These are phyloP conservation scores for Thyridium curvatum DNA, from an alignment of 2,329 filamentous ascomycete species.

Conservation along the genomic window DNA sequence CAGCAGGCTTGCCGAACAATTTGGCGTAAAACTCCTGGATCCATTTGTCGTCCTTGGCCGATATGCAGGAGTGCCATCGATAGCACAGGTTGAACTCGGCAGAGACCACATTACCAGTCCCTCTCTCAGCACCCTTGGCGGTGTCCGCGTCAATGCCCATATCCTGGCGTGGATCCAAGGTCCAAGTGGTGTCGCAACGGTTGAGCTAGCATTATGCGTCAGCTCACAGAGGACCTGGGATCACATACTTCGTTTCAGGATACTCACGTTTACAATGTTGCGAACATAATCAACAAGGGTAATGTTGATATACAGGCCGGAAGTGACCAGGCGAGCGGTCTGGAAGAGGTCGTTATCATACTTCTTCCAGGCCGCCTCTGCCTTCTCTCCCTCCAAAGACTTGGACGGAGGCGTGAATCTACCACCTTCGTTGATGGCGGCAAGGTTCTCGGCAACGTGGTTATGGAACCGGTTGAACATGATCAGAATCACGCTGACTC, in stretches of 20 bases:
- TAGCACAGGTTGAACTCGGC: conserved; percentile 88
- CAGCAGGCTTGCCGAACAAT: conserved; percentile 54
- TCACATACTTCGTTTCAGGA: conserved; percentile 11
- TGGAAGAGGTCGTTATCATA: conserved; percentile 76
- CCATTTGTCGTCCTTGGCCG: conserved; percentile 72
- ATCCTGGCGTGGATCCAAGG: conserved; percentile 68
- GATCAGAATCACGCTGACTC: conserved; percentile 63
- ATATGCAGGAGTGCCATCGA: conserved; percentile 79
- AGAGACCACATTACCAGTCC: conserved; percentile 76
- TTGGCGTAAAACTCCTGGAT: conserved; percentile 62
- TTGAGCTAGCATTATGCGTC: conserved; percentile 37
- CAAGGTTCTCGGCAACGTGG: conserved; percentile 71
- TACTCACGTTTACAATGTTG: conserved; percentile 57
- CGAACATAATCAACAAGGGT: conserved; percentile 72
- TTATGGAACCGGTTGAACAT: conserved; percentile 89
- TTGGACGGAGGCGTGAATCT: conserved; percentile 62
- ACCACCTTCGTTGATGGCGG: conserved; percentile 77
- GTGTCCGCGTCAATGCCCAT: conserved; percentile 51
- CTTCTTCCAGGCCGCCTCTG: conserved; percentile 53
- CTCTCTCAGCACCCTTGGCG: conserved; percentile 55
- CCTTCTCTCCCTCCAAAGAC: conserved; percentile 40
- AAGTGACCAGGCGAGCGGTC: conserved; percentile 68
- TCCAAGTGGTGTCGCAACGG: conserved; percentile 70
- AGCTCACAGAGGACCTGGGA: neutral
- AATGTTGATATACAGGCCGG: conserved; percentile 73